These are phyloP conservation scores for Bryum argenteum DNA, from an alignment of 225 moss, liverwort and hornwort genomes.

Conservation along the genomic window DNA sequence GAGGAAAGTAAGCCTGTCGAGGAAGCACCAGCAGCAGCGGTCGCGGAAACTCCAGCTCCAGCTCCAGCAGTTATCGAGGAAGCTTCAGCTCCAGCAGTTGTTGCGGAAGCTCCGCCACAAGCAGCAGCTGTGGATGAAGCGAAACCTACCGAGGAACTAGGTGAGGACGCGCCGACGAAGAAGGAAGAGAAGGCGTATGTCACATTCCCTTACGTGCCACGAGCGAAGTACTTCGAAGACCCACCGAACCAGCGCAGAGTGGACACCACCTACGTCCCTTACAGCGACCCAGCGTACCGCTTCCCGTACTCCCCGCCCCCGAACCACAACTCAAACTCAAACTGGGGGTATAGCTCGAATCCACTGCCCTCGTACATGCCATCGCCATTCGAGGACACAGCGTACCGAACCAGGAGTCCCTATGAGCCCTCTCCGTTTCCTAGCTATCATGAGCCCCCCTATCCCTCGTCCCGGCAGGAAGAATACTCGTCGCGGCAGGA, in stretches of 20 bases:
- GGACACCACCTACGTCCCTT: conserved; percentile 27
- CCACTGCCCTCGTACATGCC: conserved; percentile 27
- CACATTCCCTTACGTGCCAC: conserved; percentile 31
- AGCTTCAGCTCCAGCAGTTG: neutral
- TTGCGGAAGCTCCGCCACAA: neutral
- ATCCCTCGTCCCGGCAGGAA: conserved; percentile 20
- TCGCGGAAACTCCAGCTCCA: neutral
- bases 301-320: conserved; percentile 19
- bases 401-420: neutral
- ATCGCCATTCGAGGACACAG: conserved; percentile 30
- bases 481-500: too few species aligned
- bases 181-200: conserved; percentile 32
- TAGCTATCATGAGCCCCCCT: conserved; percentile 14
- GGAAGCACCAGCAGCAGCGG: neutral
- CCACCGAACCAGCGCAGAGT: conserved; percentile 11
- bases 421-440: conserved; percentile 29
- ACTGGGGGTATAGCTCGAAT: neutral
- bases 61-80: conserved; percentile 4
- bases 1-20: neutral
- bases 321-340: neutral
- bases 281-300: conserved; percentile 29
- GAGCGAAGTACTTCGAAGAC: conserved; percentile 28
- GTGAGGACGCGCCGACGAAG: conserved; percentile 15
- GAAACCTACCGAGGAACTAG: conserved; percentile 16
- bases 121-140: neutral